Percentiles rank a stretch among this genome's conserved stretches.
phyloP scores from a whole-genome alignment of 352 stramenopile genomes.

The Globisporangium solare region DNA sequence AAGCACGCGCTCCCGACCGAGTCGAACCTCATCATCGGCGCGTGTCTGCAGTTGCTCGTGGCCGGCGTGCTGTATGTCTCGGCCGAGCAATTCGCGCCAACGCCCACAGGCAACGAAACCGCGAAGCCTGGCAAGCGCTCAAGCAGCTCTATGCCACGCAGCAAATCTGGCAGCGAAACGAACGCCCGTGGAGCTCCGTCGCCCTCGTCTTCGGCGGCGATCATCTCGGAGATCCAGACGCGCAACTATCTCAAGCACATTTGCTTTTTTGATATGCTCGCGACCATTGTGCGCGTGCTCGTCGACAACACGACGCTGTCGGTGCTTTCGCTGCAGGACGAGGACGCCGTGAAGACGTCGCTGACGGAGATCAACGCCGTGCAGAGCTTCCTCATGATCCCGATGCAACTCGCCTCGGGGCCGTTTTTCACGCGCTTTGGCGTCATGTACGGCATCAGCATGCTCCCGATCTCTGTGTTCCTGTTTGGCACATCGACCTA shows the following conservation, averaged over 20 bases:
- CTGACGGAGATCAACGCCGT: slow-evolving; percentile 76
- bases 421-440: slow-evolving; percentile 83
- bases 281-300: slow-evolving; percentile 72
- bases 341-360: slow-evolving; percentile 67
- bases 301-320: slow-evolving; percentile 81
- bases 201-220: slow-evolving; percentile 22
- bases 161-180: not conserved
- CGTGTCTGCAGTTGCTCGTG: slow-evolving; percentile 49
- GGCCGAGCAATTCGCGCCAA: slow-evolving; percentile 34
- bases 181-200: not conserved
- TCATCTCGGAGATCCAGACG: slow-evolving; percentile 59
- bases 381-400: slow-evolving; percentile 86
- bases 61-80: slow-evolving; percentile 52
- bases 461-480: slow-evolving; percentile 66
- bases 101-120: slow-evolving; percentile 1
- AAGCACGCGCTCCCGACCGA: slow-evolving; percentile 51
- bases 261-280: slow-evolving; percentile 84
- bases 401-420: slow-evolving; percentile 71
- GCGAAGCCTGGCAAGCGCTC: not conserved
- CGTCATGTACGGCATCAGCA: slow-evolving; percentile 80
- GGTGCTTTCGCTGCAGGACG: slow-evolving; percentile 59
- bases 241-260: slow-evolving; percentile 83
- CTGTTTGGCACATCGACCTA: slow-evolving; percentile 67
- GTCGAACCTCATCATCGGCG: slow-evolving; percentile 62
- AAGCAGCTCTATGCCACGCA: slow-evolving; percentile 4